These are phyloP conservation scores for Nannochloropsis gaditana DNA, from an alignment of 108 stramenopile genomes.

Conservation along the genomic window DNA sequence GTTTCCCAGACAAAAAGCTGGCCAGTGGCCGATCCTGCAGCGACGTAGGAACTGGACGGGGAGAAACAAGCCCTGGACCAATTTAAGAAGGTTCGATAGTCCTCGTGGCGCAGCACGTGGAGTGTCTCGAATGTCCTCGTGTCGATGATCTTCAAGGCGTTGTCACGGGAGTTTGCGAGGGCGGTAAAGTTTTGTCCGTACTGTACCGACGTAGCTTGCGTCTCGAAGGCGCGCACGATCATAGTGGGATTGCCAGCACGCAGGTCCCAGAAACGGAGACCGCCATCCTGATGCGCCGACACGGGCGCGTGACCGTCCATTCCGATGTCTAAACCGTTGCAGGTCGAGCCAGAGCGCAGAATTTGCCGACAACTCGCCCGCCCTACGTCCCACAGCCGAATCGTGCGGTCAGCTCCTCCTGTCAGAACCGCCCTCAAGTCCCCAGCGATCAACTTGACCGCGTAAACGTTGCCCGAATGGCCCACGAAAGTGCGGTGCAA, in stretches of 20 bases:
- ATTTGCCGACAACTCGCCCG: not conserved
- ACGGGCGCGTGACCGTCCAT: not conserved
- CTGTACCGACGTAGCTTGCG: not conserved
- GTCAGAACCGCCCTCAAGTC: not conserved
- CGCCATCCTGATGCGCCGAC: slow-evolving; percentile 1
- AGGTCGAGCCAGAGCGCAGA: not conserved
- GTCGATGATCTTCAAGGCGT: slow-evolving; percentile 39
- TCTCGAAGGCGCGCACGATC: not conserved
- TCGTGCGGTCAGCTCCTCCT: not conserved
- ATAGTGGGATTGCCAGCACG: slow-evolving; percentile 12
- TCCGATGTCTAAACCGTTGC: not conserved
- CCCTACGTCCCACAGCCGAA: not conserved
- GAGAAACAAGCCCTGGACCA: slow-evolving; percentile 43
- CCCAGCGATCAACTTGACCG: not conserved
- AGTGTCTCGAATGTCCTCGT: slow-evolving; percentile 35
- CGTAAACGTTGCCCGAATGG: not conserved
- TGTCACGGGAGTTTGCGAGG: not conserved
- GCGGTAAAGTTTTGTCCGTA: not conserved
- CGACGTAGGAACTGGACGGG: slow-evolving; percentile 33
- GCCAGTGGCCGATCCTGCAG: slow-evolving; percentile 36
- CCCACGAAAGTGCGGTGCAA: not conserved
- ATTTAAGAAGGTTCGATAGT: slow-evolving; percentile 32
- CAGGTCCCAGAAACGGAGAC: slow-evolving; percentile 11
- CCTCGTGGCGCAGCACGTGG: slow-evolving; percentile 35
- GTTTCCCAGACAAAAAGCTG: slow-evolving; percentile 14